These are phyloP conservation scores for Smithsoniella earleae DNA, from an alignment of 163 green algal genomes.

Conservation along the genomic window DNA sequence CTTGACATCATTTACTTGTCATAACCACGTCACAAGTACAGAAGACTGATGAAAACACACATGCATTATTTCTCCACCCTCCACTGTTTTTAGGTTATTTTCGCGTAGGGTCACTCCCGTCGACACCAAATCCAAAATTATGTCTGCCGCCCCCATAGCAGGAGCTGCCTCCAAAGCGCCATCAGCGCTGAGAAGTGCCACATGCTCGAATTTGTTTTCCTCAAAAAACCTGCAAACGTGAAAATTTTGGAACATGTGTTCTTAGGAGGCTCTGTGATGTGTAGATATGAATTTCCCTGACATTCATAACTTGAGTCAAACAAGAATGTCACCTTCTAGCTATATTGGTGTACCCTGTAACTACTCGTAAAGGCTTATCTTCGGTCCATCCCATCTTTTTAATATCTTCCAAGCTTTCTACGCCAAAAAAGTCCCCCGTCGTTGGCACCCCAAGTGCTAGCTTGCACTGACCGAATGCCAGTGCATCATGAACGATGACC, in stretches of 20 bases:
- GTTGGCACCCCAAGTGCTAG: constrained; percentile 85
- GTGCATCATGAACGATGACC: constrained; percentile 82
- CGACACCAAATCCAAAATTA: constrained; percentile 93
- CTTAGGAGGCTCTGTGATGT: neutral
- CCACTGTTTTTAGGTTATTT: constrained; percentile 94
- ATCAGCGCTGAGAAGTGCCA: constrained; percentile 76
- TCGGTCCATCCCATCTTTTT: constrained; percentile 48
- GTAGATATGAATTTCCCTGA: too few species aligned
- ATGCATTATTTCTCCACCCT: constrained; percentile 37
- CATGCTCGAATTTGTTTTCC: constrained; percentile 76
- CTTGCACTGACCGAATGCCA: constrained; percentile 92
- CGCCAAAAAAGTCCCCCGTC: constrained; percentile 47
- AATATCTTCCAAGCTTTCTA: constrained; percentile 59
- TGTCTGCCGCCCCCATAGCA: constrained; percentile 93
- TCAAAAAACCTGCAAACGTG: constrained; percentile 63
- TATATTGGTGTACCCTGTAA: constrained; percentile 62
- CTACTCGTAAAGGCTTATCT: constrained; percentile 43
- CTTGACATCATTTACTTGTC: too few species aligned
- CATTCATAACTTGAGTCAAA: too few species aligned
- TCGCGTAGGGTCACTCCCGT: constrained; percentile 91
- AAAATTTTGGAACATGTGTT: neutral
- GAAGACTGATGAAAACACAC: constrained; percentile 2
- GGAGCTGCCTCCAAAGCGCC: constrained; percentile 87
- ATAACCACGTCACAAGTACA: too few species aligned
- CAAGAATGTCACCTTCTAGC: constrained; percentile 43